Conservation (phyloP, 495 filamentous ascomycete species). For the Tuber microsphaerosporum region DNA sequence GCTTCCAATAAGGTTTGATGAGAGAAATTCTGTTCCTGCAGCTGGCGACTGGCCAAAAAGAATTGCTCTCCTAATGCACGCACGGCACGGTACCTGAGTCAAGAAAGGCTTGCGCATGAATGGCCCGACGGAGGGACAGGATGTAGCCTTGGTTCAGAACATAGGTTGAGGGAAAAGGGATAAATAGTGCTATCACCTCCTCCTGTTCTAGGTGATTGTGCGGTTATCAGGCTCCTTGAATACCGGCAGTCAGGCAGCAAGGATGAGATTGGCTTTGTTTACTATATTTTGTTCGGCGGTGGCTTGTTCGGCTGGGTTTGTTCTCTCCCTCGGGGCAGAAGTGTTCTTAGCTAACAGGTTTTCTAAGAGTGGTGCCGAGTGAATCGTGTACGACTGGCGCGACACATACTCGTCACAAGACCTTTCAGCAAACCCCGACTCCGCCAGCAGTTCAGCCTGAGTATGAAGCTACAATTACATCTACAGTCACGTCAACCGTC, state of each 20-base stretch:
- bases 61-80: neutral
- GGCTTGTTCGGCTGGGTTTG: neutral
- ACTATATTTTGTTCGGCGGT: neutral
- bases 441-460: neutral
- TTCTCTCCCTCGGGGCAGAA: neutral
- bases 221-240: neutral
- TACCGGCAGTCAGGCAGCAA: neutral
- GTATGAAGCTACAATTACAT: neutral
- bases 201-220: neutral
- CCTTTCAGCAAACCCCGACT: neutral
- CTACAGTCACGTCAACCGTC: slow-evolving; percentile 6
- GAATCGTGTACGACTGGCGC: neutral
- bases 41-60: neutral
- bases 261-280: neutral
- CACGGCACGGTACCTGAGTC: neutral
- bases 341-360: neutral
- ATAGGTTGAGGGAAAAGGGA: neutral
- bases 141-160: neutral
- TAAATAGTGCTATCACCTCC: neutral
- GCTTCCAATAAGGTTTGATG: neutral
- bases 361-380: neutral
- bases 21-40: neutral
- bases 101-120: neutral
- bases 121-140: neutral
- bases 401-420: neutral